Evolutionary conservation across 2,329 filamentous ascomycete genomes (phyloP).

Genomic region (Chaetomiaceae sp.): DNA sequence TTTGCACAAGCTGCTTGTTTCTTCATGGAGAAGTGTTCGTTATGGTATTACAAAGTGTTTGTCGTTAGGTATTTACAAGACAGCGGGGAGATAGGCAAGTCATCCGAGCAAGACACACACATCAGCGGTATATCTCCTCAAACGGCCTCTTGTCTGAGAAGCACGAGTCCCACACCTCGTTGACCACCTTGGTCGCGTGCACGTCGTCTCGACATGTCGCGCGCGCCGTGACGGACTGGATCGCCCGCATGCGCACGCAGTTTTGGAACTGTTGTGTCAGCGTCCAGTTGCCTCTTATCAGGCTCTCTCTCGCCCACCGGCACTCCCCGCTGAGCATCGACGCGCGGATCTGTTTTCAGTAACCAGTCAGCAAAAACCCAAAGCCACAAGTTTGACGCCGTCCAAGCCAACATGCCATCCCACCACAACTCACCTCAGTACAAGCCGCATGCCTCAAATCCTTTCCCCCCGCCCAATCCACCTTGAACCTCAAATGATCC

Average conservation of each 20-base stretch:
- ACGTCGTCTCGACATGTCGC: slow-evolving; percentile 79
- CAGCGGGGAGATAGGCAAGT: background rate
- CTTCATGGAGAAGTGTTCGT: slow-evolving; percentile 2
- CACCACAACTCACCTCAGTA: slow-evolving; percentile 72
- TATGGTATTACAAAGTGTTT: slow-evolving; percentile 8
- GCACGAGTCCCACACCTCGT: slow-evolving; percentile 98
- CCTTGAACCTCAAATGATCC: slow-evolving; percentile 87
- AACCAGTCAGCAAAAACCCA: background rate
- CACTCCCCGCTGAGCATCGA: slow-evolving; percentile 93
- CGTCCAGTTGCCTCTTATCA: slow-evolving; percentile 78
- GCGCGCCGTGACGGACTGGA: slow-evolving; percentile 71
- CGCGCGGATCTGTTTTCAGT: slow-evolving; percentile 86
- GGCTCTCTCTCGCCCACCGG: slow-evolving; percentile 80
- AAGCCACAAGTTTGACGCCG: too few relatives aligned
- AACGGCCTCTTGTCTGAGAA: slow-evolving; percentile 92
- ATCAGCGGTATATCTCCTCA: slow-evolving; percentile 84
- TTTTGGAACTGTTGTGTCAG: slow-evolving; percentile 90
- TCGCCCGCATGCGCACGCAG: slow-evolving; percentile 78
- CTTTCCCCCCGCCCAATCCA: slow-evolving; percentile 68
- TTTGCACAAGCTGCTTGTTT: background rate
- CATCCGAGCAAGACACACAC: background rate
- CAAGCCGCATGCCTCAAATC: slow-evolving; percentile 86
- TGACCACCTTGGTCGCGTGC: slow-evolving; percentile 82
- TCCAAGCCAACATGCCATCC: too few relatives aligned
- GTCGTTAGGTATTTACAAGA: too few relatives aligned